phyloP scores from a whole-genome alignment of 202 grass and related monocot species.

The Zizania palustris region DNA sequence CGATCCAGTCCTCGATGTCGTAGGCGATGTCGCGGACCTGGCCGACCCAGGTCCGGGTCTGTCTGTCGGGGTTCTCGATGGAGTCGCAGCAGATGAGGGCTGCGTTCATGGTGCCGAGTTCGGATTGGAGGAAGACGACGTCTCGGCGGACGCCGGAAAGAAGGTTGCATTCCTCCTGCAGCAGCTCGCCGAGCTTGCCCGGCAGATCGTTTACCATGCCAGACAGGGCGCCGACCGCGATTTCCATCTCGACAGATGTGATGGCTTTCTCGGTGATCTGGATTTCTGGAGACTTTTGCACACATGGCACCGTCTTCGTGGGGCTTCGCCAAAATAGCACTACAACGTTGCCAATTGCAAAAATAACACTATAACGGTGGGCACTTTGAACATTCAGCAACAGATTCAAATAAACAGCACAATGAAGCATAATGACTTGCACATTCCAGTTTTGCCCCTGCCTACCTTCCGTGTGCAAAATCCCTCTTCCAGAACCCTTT shows the following conservation, averaged over 20 bases:
- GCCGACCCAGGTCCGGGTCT: constrained; percentile 40
- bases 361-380: no score
- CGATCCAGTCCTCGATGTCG: constrained; percentile 59
- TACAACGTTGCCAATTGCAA: no score
- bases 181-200: constrained; percentile 49
- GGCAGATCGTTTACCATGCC: constrained; percentile 49
- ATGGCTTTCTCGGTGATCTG: neutral
- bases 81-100: constrained; percentile 33
- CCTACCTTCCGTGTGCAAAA: no score
- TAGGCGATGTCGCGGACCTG: constrained; percentile 54
- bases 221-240: constrained; percentile 50
- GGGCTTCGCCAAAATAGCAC: no score
- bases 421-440: no score
- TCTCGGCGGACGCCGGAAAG: constrained; percentile 45
- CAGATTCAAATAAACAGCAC: no score
- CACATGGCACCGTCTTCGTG: no score
- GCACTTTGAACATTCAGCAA: no score
- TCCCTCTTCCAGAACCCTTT: no score
- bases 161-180: constrained; percentile 47
- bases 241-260: constrained; percentile 30
- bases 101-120: constrained; percentile 45
- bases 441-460: no score
- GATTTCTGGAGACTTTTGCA: no score
- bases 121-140: constrained; percentile 40
- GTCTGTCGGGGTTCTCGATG: constrained; percentile 34